Conservation (phyloP, 2,329 filamentous ascomycete species). For the Podosphaera aphanis region DNA sequence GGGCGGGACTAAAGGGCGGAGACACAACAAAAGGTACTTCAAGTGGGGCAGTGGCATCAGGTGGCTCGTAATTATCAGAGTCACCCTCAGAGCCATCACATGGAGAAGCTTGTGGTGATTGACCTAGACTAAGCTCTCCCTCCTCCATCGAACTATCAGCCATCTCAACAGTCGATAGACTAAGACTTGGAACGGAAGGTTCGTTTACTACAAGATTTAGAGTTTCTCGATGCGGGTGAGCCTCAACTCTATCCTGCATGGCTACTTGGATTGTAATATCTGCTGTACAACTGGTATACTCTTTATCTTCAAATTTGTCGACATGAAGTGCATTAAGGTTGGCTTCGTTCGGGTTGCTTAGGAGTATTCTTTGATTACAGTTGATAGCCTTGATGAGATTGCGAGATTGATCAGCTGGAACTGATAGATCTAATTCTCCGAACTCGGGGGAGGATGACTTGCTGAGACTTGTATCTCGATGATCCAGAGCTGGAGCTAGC, state of each 20-base stretch:
- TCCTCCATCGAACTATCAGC: conserved; percentile 4
- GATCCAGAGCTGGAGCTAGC: neutral
- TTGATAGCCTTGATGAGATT: neutral
- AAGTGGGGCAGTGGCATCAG: conserved; percentile 18
- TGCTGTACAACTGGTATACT: neutral
- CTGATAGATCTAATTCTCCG: neutral
- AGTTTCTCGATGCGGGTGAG: conserved; percentile 6
- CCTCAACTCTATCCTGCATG: conserved; percentile 12
- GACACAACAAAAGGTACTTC: conserved; percentile 11
- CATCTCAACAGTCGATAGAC: conserved; percentile 3
- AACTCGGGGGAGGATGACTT: neutral
- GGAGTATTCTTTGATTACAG: conserved; percentile 1
- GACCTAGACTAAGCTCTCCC: conserved; percentile 7
- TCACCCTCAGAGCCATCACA: conserved; percentile 7
- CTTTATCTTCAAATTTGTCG: neutral
- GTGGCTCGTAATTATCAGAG: conserved; percentile 33
- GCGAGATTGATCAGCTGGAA: neutral
- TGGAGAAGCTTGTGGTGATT: conserved; percentile 6
- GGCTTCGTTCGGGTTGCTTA: neutral
- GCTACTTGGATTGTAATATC: conserved; percentile 12
- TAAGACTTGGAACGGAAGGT: conserved; percentile 3
- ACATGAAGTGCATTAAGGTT: neutral
- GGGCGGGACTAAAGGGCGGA: conserved; percentile 21
- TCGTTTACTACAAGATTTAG: conserved; percentile 5
- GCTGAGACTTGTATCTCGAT: neutral